Conservation (phyloP, 345 rosid genomes). For the Syzygium grande region DNA sequence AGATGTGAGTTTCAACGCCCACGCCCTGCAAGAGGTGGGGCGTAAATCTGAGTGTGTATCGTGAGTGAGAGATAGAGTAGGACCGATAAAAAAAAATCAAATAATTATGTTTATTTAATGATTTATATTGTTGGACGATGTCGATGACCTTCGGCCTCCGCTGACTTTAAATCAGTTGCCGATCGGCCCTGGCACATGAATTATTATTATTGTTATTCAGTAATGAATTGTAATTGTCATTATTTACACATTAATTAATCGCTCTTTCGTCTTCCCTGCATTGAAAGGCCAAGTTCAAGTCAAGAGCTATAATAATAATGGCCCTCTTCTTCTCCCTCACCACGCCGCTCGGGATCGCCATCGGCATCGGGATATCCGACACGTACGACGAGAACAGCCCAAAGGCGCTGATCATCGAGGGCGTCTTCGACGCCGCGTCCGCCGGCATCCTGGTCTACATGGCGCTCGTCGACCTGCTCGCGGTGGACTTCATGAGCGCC, state of each 20-base stretch:
- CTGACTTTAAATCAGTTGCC: not conserved
- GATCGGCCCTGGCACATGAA: not conserved
- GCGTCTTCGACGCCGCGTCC: constrained; percentile 52
- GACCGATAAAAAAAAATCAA: too few species aligned
- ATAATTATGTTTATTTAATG: too few species aligned
- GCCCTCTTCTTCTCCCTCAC: constrained; percentile 51
- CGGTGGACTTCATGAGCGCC: constrained; percentile 9
- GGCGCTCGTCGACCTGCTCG: constrained; percentile 6
- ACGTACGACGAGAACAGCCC: constrained; percentile 43
- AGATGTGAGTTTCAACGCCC: too few species aligned
- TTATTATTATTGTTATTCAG: not conserved
- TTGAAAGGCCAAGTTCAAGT: constrained; percentile 4
- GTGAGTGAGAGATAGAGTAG: too few species aligned
- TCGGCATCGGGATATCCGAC: constrained; percentile 44
- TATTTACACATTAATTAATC: not conserved
- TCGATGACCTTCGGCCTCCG: not conserved
- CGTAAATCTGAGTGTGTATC: too few species aligned
- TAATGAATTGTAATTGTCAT: not conserved
- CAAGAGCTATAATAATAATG: constrained; percentile 20
- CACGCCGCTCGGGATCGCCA: constrained; percentile 49
- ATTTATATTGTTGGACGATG: not conserved
- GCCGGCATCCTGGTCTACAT: constrained; percentile 59
- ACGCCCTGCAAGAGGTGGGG: too few species aligned
- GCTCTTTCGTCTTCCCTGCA: not conserved
- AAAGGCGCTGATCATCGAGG: constrained; percentile 41